Conservation (phyloP, 371 early-diverging fungal species). For the Enterocytospora artemiae region DNA sequence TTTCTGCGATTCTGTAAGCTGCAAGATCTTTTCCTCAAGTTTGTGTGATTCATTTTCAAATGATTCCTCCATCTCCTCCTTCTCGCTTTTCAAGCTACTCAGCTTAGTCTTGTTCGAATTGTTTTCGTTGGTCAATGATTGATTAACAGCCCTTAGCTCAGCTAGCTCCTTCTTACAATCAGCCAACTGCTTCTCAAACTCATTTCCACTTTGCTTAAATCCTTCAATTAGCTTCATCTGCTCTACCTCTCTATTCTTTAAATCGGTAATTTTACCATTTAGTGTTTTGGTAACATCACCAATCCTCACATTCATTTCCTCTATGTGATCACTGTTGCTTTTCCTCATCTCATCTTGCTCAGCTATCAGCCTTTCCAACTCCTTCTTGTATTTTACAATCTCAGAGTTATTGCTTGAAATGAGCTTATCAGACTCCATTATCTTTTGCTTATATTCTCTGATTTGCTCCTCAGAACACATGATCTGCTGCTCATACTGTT, state of each 20-base stretch:
- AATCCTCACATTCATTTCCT: no score
- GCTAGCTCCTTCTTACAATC: not conserved
- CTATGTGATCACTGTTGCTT: no score
- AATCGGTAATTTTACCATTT: no score
- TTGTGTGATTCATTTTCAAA: constrained; percentile 60
- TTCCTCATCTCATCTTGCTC: no score
- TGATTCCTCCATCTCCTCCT: constrained; percentile 63
- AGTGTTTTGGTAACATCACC: no score
- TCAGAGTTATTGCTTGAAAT: no score
- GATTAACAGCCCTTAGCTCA: not conserved
- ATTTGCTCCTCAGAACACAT: constrained; percentile 18
- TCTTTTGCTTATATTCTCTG: constrained; percentile 8
- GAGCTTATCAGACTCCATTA: no score
- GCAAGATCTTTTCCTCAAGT: constrained; percentile 58
- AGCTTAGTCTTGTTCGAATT: constrained; percentile 63
- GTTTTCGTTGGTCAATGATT: constrained; percentile 63
- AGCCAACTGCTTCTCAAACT: constrained; percentile 2
- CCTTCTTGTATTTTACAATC: no score
- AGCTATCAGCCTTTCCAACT: no score
- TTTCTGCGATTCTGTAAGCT: constrained; percentile 58
- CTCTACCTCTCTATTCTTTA: not conserved
- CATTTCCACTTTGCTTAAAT: not conserved
- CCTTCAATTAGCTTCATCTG: not conserved
- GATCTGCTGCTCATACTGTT: constrained; percentile 15
- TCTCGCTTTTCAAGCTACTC: constrained; percentile 61